Evolutionary conservation across 352 stramenopile genomes (phyloP), one percentile per base, ranked within the genome.

Genomic region (Pythium volutum): DNA sequence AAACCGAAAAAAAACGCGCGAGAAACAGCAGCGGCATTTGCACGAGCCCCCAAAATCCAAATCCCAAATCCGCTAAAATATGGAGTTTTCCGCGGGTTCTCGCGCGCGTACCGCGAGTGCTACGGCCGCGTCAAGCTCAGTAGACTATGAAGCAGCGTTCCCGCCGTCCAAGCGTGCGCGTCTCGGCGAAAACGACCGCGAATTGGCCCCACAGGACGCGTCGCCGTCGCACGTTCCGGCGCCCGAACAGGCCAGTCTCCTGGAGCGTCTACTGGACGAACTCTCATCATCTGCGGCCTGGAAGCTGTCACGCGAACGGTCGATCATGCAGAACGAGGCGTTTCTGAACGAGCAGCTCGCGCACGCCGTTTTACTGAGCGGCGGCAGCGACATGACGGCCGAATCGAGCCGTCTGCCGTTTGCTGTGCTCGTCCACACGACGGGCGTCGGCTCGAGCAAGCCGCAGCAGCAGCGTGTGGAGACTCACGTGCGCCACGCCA

Each of bases 331-430:
- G 22, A 87, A 73, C 38, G 71, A 91, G 46, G 22, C 64, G 53
- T 87, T 77, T 42, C 47, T 91, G 16, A 89, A 91, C 46, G 79
- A 89, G 23, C 81, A 91, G 62, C 57, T 91, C 22, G 69, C 77
- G 23, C 77, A 87, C 55, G 73, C 59, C 52, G 61, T 63, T 49
- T 22, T 72, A 49, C 48, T 72, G 10, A 56, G 56, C 49, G 41
- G 60, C 38, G 18, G 48, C 18, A 54, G 61, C 45, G 75, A 38
- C 26, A 80, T 55, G 27, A 55, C 5, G 57, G 49, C 31, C 15
- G 56, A 62, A 27, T 33, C 27, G 18, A 48, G 31, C 25, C 45
- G 53, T 5, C 27, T 71, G 45, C 48, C 46, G 25, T 43, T 83
- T 12, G 65, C 58, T 36, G 33, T 53, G 34, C 12, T 82, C n/a